Evolutionary conservation across 768 basidiomycete species (phyloP).

Genomic region (Trametes sanguinea): DNA sequence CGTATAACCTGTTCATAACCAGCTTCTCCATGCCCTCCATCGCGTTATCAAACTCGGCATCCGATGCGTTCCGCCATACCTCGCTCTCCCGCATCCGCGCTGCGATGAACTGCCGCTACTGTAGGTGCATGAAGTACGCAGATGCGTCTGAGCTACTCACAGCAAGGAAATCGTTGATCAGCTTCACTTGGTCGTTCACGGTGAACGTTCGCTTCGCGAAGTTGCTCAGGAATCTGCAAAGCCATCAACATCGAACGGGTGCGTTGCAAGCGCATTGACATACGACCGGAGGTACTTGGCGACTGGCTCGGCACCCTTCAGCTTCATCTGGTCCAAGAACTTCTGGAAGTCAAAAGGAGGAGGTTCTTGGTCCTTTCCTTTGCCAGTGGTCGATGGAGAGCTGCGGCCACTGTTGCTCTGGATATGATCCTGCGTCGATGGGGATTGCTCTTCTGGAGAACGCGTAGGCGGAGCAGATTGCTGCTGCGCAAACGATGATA

Average conservation of each 20-base stretch:
- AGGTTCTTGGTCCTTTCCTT: conserved; percentile 36
- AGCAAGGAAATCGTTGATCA: conserved; percentile 90
- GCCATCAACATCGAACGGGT: conserved; percentile 2
- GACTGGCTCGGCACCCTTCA: conserved; percentile 84
- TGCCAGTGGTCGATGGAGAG: conserved; percentile 22
- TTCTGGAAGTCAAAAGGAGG: conserved; percentile 88
- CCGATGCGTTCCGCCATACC: conserved; percentile 76
- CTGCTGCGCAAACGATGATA: conserved; percentile 56
- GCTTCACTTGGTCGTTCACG: conserved; percentile 90
- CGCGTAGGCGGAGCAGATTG: conserved; percentile 33
- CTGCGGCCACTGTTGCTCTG: conserved; percentile 26
- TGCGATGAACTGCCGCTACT: conserved; percentile 72
- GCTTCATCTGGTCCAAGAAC: conserved; percentile 95
- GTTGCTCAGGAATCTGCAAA: conserved; percentile 84
- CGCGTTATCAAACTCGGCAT: conserved; percentile 91
- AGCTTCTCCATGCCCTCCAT: conserved; percentile 99
- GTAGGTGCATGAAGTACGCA: background rate
- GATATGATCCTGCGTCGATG: conserved; percentile 13
- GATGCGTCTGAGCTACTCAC: conserved; percentile 45
- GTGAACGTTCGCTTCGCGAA: conserved; percentile 92
- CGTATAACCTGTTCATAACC: conserved; percentile 97
- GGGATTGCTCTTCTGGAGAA: conserved; percentile 16
- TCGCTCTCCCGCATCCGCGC: conserved; percentile 84
- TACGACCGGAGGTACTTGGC: conserved; percentile 95
- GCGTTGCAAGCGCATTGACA: conserved; percentile 38